These are phyloP conservation scores for Xylaria sp. DNA, from an alignment of 2,329 filamentous ascomycete genomes.

Conservation along the genomic window DNA sequence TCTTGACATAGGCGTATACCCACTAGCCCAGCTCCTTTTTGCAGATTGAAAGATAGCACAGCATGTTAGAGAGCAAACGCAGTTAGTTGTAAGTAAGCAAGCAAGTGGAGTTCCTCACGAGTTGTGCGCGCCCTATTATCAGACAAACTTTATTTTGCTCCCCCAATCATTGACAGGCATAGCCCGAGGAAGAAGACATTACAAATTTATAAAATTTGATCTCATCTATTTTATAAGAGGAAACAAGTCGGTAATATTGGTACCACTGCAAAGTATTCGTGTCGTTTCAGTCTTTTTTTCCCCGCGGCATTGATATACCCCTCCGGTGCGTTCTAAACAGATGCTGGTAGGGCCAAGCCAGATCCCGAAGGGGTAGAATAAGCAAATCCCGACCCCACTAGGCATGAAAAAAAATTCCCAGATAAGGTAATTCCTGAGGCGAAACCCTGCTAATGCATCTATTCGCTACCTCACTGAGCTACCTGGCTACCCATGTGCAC, in stretches of 20 bases:
- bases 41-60: neutral
- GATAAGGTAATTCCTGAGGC: conserved; percentile 14
- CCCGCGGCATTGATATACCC: conserved; percentile 4
- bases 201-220: neutral
- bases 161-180: neutral
- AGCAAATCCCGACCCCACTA: conserved; percentile 37
- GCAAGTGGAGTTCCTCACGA: conserved; percentile 25
- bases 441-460: neutral
- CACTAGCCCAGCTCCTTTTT: neutral
- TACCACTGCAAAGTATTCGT: neutral
- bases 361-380: conserved; percentile 29
- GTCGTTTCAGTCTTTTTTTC: neutral
- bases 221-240: neutral
- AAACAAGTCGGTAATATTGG: neutral
- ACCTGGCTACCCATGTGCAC: neutral
- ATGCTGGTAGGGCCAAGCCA: conserved; percentile 24
- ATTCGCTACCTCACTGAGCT: neutral
- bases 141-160: neutral
- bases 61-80: conserved; percentile 14
- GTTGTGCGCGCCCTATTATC: neutral
- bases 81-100: conserved; percentile 14
- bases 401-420: neutral
- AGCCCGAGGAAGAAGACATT: neutral
- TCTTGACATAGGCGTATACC: neutral
- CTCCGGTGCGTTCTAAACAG: conserved; percentile 3